Conservation (phyloP, 2,329 filamentous ascomycete genomes). For the Trichoderma endophyticum region DNA sequence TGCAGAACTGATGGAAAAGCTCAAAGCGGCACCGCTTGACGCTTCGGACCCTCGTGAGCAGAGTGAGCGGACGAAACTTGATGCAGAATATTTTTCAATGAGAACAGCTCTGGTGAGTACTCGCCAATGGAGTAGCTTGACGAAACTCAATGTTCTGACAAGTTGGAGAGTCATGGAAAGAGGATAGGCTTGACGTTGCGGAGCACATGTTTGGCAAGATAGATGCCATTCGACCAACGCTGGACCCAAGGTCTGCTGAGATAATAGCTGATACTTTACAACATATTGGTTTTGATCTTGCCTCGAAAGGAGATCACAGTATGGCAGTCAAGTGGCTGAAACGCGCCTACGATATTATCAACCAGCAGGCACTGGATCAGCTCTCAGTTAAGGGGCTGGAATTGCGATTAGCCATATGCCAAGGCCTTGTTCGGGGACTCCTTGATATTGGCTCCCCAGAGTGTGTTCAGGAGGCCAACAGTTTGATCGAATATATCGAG, state of each 20-base stretch:
- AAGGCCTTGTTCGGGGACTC: slow-evolving; percentile 57
- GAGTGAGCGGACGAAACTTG: slow-evolving; percentile 34
- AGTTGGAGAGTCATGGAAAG: slow-evolving; percentile 63
- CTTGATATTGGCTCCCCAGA: slow-evolving; percentile 47
- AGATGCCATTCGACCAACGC: slow-evolving; percentile 34
- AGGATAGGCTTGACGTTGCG: slow-evolving; percentile 69
- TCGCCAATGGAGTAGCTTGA: too few species aligned
- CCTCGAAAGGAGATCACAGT: slow-evolving; percentile 49
- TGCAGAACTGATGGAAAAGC: slow-evolving; percentile 47
- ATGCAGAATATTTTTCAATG: slow-evolving; percentile 63
- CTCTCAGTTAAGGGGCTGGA: slow-evolving; percentile 60
- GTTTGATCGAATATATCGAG: slow-evolving; percentile 60
- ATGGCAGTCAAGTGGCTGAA: slow-evolving; percentile 70
- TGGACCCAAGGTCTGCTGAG: slow-evolving; percentile 54
- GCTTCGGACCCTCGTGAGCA: neutral
- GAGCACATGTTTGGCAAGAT: slow-evolving; percentile 72
- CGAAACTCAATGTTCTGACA: slow-evolving; percentile 21
- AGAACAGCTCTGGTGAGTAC: slow-evolving; percentile 62
- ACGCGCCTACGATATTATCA: slow-evolving; percentile 60
- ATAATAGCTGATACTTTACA: slow-evolving; percentile 65
- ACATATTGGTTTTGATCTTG: slow-evolving; percentile 64
- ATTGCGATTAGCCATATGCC: slow-evolving; percentile 63
- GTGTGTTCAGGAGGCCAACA: slow-evolving; percentile 49
- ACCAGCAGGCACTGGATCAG: slow-evolving; percentile 50
- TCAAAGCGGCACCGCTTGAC: slow-evolving; percentile 18